Evolutionary conservation across 805 yeast species (phyloP).

Genomic region (Kluyveromyces lactis): DNA sequence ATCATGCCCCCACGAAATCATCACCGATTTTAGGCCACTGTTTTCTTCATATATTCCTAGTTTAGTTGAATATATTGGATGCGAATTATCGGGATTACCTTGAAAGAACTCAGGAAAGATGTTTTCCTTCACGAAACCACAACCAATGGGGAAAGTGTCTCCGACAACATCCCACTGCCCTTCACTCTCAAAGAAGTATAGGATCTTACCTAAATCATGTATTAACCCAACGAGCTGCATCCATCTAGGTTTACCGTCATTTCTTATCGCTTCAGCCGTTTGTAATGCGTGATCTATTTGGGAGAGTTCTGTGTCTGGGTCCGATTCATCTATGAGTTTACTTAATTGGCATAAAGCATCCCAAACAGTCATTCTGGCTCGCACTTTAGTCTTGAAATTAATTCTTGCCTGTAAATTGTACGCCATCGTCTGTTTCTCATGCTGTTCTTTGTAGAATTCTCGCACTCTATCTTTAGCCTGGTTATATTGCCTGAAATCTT

Average conservation of each 20-base stretch:
- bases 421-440: conserved; percentile 61
- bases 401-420: conserved; percentile 64
- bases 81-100: conserved; percentile 49
- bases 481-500: conserved; percentile 54
- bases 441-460: conserved; percentile 59
- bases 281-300: conserved; percentile 71
- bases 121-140: conserved; percentile 50
- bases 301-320: conserved; percentile 67
- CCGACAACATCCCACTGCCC: conserved; percentile 83
- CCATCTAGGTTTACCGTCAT: conserved; percentile 66
- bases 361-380: conserved; percentile 67
- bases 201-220: conserved; percentile 62
- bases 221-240: conserved; percentile 66
- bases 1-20: conserved; percentile 76
- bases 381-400: conserved; percentile 56
- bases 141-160: conserved; percentile 71
- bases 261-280: conserved; percentile 66
- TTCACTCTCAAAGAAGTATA: conserved; percentile 60
- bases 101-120: conserved; percentile 54
- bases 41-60: conserved; percentile 56
- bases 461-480: conserved; percentile 62
- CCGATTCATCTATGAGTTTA: conserved; percentile 58
- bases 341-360: conserved; percentile 57
- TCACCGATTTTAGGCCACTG: conserved; percentile 61
- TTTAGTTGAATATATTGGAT: conserved; percentile 58